Base-by-base conservation (phyloP, 306 rosid genomes). In the Purshia tridentata region DNA sequence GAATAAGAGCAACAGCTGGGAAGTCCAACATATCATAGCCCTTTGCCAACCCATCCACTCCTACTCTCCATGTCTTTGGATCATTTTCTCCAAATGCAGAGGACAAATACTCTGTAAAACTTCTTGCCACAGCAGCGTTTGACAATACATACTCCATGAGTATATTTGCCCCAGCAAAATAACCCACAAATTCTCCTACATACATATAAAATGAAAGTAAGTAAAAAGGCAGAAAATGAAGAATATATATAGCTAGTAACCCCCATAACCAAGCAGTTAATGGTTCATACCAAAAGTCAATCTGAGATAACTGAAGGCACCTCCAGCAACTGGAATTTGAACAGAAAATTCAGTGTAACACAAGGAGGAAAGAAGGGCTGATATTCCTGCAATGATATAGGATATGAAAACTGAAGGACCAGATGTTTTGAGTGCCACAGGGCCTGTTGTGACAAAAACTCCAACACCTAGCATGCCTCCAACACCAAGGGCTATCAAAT, bases 391-490 rank as follows among this genome's bases (percentile, higher is more conserved):
- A 35, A 93, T 75, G 84, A 89, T 85, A 60, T 91, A 93, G 4
- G 98, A 93, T 4, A 93, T 75, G 82, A 93, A 91, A 55, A 93
- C 96, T 0, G 96, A 81, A 69, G 98, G 88, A 49, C 98, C 98
- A 62, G 98, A 78, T n/a, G 70, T 70, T 0, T 77, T 60, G 55
- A 41, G 82, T 29, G 97, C 92, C 12, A 85, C 98, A 48, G 77
- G 19, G 3, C 98, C 98, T 12, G 98, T 93, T n/a, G 97, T 91
- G 73, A 91, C 90, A 57, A 93, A 93, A 20, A 93, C 98, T 9
- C 98, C 98, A 55, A 84, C 96, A 29, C 98, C 98, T 62, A 93
- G 97, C 98, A 91, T 93, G 68, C 98, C 98, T 18, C 98, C 98
- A 55, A 91, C 83, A 5, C 96, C 97, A 78, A 93, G 97, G 40